Base-by-base conservation (phyloP, 768 basidiomycete genomes). In the Rhizopogon vesiculosus region DNA sequence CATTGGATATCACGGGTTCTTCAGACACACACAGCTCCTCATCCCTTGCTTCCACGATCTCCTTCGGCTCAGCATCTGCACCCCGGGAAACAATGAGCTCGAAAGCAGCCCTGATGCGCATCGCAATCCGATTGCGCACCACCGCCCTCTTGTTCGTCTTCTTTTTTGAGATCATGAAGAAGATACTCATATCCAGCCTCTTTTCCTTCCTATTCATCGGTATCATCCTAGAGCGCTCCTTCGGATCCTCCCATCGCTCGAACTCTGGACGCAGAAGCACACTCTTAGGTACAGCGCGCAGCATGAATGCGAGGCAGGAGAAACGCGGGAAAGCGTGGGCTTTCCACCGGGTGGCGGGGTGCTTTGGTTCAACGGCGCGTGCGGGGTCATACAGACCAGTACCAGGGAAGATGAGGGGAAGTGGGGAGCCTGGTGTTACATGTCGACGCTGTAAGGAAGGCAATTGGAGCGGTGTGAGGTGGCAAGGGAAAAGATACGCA, bases 81-180 rank as follows among this genome's bases (percentile, higher is more conserved):
- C 46, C 46, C 35, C 33, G 46, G 33, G 16, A 18, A 16, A 51
- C 22, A 28, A 55, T 49, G 22, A 51, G 54, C 19, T 40, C 51
- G 19, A 55, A 19, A 7, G 51, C 51, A 28, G 54, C 12, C 38
- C 50, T 54, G 31, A 55, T 25, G 39, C 54, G 45, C 41, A 51
- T 55, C 7, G 49, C 39, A 22, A 55, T 38, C 19, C 39, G 53
- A 18, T 55, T 51, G 15, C 54, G 54, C 35, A 55, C 50, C 22
- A 55, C 54, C 7, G 54, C 54, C 18, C 50, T 35, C 29, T 55
- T 55, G 3, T 49, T 33, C 25, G 49, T 55, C 2, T 51, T 55
- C 54, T 55, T 53, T 35, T 52, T 55, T 9, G 54, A 29, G 16
- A 55, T 53, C 50, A 55, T 42, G 29, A 53, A 55, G 3, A 54